Percentiles rank a stretch among this genome's conserved stretches.
These are phyloP conservation scores for Stylosanthes scabra DNA, from an alignment of 331 rosid genomes.

Conservation along the genomic window DNA sequence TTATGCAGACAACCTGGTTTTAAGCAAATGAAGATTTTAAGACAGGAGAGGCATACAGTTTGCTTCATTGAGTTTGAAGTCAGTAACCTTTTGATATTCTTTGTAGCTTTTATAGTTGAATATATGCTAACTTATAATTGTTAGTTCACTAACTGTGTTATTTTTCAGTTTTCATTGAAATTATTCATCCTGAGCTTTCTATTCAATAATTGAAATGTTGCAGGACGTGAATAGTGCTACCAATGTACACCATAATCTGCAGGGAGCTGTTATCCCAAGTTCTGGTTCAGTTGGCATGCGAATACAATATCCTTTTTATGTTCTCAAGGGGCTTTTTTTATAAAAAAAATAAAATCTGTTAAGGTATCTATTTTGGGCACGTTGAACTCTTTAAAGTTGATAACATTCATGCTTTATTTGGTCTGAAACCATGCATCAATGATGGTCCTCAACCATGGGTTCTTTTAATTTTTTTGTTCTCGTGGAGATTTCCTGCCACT, in stretches of 20 bases:
- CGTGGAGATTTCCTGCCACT: slow-evolving; percentile 4
- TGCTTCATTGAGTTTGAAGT: slow-evolving; percentile 99
- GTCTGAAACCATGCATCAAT: not conserved
- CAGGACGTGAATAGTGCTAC: slow-evolving; percentile 96
- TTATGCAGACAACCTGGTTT: slow-evolving; percentile 92
- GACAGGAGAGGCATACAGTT: slow-evolving; percentile 99
- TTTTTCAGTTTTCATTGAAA: not conserved
- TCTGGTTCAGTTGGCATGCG: slow-evolving; percentile 99
- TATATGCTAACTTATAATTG: not conserved
- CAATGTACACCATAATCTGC: slow-evolving; percentile 89
- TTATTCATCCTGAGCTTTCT: slow-evolving; percentile 25
- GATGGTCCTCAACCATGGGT: not conserved
- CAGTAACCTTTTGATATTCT: slow-evolving; percentile 45
- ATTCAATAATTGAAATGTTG: slow-evolving; percentile 30
- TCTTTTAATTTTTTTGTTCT: slow-evolving; percentile 15
- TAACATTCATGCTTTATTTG: slow-evolving; percentile 2
- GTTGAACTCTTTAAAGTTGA: slow-evolving; percentile 13
- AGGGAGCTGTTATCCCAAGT: slow-evolving; percentile 99
- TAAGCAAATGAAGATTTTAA: slow-evolving; percentile 97
- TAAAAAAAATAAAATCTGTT: slow-evolving; percentile 17
- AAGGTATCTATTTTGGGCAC: not conserved
- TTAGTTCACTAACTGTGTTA: not conserved
- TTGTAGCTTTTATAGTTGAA: slow-evolving; percentile 14
- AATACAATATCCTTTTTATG: slow-evolving; percentile 90
- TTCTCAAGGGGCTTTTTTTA: slow-evolving; percentile 24